Conservation (phyloP, 805 yeast genomes). For the Kuraishia floccosa region DNA sequence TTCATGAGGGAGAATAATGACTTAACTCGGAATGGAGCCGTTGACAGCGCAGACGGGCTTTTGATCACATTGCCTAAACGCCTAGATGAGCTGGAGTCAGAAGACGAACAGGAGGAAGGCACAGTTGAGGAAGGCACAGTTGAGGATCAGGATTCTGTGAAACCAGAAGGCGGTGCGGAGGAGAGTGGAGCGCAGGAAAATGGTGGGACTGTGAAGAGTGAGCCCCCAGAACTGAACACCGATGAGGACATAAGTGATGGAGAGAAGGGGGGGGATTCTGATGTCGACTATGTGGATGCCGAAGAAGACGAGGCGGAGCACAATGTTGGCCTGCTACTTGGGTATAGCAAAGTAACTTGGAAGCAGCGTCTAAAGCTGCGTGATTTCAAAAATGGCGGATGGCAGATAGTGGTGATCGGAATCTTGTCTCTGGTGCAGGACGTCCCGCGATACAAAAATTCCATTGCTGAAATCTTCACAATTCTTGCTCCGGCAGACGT, state of each 20-base stretch:
- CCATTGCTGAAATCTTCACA: slow-evolving; percentile 38
- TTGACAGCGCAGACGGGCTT: slow-evolving; percentile 5
- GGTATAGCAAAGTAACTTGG: slow-evolving; percentile 61
- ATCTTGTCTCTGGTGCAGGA: slow-evolving; percentile 50
- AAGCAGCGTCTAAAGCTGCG: slow-evolving; percentile 65
- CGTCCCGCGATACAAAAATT: slow-evolving; percentile 38
- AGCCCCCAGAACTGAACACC: slow-evolving; percentile 7
- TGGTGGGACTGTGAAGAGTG: slow-evolving; percentile 11
- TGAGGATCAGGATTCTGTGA: slow-evolving; percentile 17
- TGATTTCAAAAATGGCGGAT: slow-evolving; percentile 70
- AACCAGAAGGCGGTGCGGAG: slow-evolving; percentile 8
- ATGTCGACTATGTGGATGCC: slow-evolving; percentile 9
- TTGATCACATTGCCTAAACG: slow-evolving; percentile 12
- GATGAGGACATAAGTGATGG: slow-evolving; percentile 12
- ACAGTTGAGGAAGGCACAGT: slow-evolving; percentile 10
- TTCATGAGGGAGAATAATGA: slow-evolving; percentile 35
- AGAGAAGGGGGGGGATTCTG: slow-evolving; percentile 11
- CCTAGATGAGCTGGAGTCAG: slow-evolving; percentile 12
- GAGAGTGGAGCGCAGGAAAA: slow-evolving; percentile 15
- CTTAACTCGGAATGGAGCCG: no score
- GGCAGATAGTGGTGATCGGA: slow-evolving; percentile 75
- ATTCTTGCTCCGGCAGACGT: slow-evolving; percentile 45
- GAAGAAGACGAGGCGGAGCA: slow-evolving; percentile 21
- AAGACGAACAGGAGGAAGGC: slow-evolving; percentile 11
- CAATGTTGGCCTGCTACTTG: slow-evolving; percentile 36